Evolutionary conservation across 2,329 filamentous ascomycete genomes (phyloP).

Genomic region (Fusarium ramigenum): DNA sequence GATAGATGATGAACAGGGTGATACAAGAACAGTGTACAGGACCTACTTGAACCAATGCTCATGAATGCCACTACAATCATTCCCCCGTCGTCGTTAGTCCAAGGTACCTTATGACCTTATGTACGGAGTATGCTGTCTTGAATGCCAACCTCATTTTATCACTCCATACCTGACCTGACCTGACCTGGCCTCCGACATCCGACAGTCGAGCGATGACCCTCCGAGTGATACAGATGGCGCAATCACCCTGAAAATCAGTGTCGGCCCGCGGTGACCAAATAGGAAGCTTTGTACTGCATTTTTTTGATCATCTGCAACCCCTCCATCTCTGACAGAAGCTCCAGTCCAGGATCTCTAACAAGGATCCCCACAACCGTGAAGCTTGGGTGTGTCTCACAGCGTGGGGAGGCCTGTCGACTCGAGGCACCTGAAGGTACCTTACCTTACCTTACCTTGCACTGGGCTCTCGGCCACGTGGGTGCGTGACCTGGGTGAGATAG

Average conservation of each 20-base stretch:
- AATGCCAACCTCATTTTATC: neutral
- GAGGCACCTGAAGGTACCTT: neutral
- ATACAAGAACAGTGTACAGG: neutral
- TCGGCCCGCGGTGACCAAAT: conserved; percentile 17
- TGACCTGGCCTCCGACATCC: conserved; percentile 1
- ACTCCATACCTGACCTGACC: neutral
- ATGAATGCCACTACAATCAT: neutral
- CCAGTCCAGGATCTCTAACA: conserved; percentile 5
- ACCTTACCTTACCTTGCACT: conserved; percentile 9
- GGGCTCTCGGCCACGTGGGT: conserved; percentile 25
- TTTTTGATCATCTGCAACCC: conserved; percentile 14
- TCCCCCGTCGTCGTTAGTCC: too few species aligned
- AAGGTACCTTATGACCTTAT: neutral
- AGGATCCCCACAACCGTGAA: conserved; percentile 15
- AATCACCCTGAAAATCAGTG: conserved; percentile 6
- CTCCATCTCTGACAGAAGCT: conserved; percentile 16
- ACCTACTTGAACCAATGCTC: neutral
- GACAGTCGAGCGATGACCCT: neutral
- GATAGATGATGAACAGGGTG: neutral
- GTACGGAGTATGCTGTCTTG: neutral
- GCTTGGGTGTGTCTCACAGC: conserved; percentile 22
- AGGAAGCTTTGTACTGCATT: conserved; percentile 18
- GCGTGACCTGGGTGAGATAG: neutral
- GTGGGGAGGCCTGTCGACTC: conserved; percentile 23
- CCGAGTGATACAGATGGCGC: conserved; percentile 1